These are phyloP conservation scores for Metschnikowia rubicola DNA, from an alignment of 805 yeast genomes.

Conservation along the genomic window DNA sequence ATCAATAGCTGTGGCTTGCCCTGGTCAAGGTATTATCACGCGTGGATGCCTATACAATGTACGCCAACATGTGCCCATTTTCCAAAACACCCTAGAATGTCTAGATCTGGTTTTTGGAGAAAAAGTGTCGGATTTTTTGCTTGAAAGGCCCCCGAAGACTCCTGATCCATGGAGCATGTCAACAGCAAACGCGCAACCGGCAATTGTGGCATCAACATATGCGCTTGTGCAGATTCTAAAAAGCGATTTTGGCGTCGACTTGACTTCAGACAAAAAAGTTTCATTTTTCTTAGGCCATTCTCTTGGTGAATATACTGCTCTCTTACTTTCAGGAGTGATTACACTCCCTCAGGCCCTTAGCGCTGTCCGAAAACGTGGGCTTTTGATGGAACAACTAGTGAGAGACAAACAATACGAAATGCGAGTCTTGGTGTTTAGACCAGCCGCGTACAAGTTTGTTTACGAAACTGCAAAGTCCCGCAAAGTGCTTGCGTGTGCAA, in stretches of 20 bases:
- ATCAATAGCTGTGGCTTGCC: constrained; percentile 16
- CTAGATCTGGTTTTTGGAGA: constrained; percentile 14
- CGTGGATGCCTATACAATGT: constrained; percentile 15
- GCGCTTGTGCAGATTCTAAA: constrained; percentile 7
- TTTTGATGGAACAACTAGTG: constrained; percentile 11
- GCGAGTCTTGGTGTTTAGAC: constrained; percentile 33
- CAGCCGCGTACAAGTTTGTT: constrained; percentile 21
- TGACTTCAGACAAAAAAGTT: constrained; percentile 16
- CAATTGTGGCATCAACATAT: constrained; percentile 42
- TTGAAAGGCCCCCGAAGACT: constrained; percentile 6
- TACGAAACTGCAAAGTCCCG: constrained; percentile 16
- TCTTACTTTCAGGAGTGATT: constrained; percentile 14
- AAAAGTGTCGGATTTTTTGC: constrained; percentile 9
- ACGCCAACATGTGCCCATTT: constrained; percentile 5
- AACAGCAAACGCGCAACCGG: constrained; percentile 49
- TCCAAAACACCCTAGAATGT: constrained; percentile 11
- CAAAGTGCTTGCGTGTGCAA: constrained; percentile 45
- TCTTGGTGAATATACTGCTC: constrained; percentile 19
- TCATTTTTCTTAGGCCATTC: constrained; percentile 16
- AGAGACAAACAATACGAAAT: constrained; percentile 22
- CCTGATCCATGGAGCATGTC: constrained; percentile 16
- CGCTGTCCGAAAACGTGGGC: constrained; percentile 18
- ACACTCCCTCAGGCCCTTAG: constrained; percentile 12
- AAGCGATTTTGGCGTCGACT: constrained; percentile 10
- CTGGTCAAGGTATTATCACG: constrained; percentile 19